Conservation (phyloP, 2,329 filamentous ascomycete species). For the Aaosphaeria arxii region DNA sequence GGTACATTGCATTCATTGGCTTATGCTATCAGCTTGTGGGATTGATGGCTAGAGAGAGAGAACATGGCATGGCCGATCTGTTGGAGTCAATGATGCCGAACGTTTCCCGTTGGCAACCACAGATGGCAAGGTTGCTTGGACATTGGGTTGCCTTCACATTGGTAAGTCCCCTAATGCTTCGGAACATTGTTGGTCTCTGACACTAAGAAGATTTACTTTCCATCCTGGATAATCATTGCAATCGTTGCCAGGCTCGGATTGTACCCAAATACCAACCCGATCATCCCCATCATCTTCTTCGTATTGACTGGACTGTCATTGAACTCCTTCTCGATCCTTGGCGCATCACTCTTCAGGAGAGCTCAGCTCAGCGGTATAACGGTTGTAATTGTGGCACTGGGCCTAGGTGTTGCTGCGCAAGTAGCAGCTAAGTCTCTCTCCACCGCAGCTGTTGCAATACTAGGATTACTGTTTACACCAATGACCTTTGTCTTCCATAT, state of each 20-base stretch:
- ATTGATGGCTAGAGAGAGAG: constrained; percentile 76
- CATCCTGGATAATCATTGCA: constrained; percentile 74
- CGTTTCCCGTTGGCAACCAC: constrained; percentile 66
- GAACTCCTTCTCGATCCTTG: constrained; percentile 72
- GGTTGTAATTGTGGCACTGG: constrained; percentile 64
- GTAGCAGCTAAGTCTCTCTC: constrained; percentile 56
- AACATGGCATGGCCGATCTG: constrained; percentile 79
- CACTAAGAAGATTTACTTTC: constrained; percentile 58
- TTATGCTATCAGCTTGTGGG: constrained; percentile 81
- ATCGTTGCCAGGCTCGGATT: constrained; percentile 61
- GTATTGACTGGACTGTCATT: constrained; percentile 70
- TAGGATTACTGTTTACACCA: constrained; percentile 74
- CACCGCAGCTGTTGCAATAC: constrained; percentile 61
- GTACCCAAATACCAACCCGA: constrained; percentile 39
- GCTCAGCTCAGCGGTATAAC: constrained; percentile 81
- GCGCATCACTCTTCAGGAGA: constrained; percentile 75
- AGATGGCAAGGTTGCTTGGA: constrained; percentile 71
- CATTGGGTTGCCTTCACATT: constrained; percentile 74
- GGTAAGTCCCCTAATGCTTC: constrained; percentile 13
- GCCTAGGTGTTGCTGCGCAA: constrained; percentile 77
- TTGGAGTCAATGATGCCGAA: constrained; percentile 89
- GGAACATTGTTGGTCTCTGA: not conserved
- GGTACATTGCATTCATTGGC: constrained; percentile 74
- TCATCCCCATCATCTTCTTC: constrained; percentile 55
- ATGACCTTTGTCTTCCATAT: constrained; percentile 83